These are phyloP conservation scores for Smithsoniella earleae DNA, from an alignment of 163 green algal species.

Conservation along the genomic window DNA sequence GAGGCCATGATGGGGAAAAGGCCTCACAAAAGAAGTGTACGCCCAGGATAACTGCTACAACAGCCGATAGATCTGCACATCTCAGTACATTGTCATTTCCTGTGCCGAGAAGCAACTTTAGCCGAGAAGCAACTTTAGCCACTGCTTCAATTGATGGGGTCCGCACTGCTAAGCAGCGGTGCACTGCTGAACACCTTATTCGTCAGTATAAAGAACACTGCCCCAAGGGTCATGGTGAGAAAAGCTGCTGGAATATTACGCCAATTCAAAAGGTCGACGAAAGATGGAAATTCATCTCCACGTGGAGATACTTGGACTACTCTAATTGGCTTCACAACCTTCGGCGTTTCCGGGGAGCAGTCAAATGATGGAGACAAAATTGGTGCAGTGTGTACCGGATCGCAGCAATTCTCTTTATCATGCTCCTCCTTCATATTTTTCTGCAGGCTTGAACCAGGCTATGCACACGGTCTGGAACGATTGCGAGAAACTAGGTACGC, in stretches of 20 bases:
- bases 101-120: not conserved
- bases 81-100: not conserved
- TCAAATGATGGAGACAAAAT: too few species aligned
- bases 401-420: too few species aligned
- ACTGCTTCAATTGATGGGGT: not conserved
- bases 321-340: conserved; percentile 7
- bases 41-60: conserved; percentile 8
- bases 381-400: too few species aligned
- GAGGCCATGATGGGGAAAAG: conserved; percentile 7
- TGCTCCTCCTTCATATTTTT: too few species aligned
- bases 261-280: not conserved
- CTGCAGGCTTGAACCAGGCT: too few species aligned
- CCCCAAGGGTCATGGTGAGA: not conserved
- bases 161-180: not conserved
- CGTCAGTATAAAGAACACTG: too few species aligned
- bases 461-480: too few species aligned
- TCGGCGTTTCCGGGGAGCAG: not conserved
- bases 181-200: too few species aligned
- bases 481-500: too few species aligned
- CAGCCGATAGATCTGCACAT: conserved; percentile 3
- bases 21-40: conserved; percentile 23
- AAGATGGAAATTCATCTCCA: not conserved
- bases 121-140: too few species aligned
- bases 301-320: not conserved
- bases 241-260: not conserved